phyloP scores from a whole-genome alignment of 148 eudicot genomes.

The Rhododendron molle region DNA sequence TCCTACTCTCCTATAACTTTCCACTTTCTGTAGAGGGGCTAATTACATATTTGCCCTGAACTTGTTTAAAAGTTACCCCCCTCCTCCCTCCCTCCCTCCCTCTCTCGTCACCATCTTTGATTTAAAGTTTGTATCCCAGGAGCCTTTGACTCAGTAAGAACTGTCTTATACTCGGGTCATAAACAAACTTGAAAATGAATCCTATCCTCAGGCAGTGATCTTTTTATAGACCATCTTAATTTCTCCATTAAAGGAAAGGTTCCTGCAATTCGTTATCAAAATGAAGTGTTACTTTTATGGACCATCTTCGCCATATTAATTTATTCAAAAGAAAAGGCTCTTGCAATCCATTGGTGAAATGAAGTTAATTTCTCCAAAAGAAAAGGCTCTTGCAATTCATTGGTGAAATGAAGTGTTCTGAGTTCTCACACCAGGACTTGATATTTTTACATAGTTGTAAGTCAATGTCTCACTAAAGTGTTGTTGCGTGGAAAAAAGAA shows the following conservation, averaged over 20 bases:
- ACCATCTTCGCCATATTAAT: neutral
- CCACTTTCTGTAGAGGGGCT: neutral
- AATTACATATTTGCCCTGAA: neutral
- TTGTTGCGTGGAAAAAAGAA: neutral
- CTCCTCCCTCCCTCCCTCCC: neutral
- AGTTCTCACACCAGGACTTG: neutral
- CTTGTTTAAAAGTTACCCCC: neutral
- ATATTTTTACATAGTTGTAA: neutral
- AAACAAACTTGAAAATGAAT: neutral
- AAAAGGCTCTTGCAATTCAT: neutral
- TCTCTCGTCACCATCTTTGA: neutral
- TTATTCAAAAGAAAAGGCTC: neutral
- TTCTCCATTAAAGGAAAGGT: too few species aligned
- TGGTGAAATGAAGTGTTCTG: neutral
- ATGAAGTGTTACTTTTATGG: neutral
- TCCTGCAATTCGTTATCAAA: too few species aligned
- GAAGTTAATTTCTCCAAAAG: neutral
- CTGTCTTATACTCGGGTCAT: neutral
- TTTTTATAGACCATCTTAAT: too few species aligned
- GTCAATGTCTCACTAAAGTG: neutral
- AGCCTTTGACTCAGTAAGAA: neutral
- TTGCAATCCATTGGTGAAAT: neutral
- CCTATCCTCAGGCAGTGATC: neutral
- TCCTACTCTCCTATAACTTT: neutral
- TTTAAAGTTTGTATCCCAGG: neutral